phyloP scores from a whole-genome alignment of 1,139 yeast genomes.

The Starmera stellimalicola region DNA sequence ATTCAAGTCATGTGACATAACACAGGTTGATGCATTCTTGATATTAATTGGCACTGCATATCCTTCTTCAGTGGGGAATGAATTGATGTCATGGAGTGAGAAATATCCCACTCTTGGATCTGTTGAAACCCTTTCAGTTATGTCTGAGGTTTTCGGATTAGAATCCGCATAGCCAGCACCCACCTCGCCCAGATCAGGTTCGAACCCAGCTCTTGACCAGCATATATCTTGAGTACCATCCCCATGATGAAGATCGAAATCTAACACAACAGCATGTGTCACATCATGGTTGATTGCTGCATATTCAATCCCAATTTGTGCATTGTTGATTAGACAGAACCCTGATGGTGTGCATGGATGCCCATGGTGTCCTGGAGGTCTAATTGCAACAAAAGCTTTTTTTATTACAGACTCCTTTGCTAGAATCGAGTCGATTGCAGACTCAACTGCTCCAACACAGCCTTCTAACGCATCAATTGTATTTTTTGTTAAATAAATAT shows the following conservation, averaged over 20 bases:
- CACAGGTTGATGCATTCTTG: conserved; percentile 71
- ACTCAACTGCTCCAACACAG: conserved; percentile 69
- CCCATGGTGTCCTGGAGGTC: conserved; percentile 92
- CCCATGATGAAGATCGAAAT: conserved; percentile 86
- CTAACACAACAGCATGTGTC: conserved; percentile 76
- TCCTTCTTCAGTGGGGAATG: conserved; percentile 78
- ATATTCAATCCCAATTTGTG: conserved; percentile 74
- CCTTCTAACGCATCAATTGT: conserved; percentile 73
- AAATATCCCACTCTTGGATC: conserved; percentile 72
- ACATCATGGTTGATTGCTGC: conserved; percentile 57
- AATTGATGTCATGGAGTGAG: conserved; percentile 77
- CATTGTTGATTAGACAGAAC: conserved; percentile 78
- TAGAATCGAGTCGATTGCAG: conserved; percentile 55
- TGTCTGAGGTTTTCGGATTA: conserved; percentile 37
- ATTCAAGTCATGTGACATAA: conserved; percentile 70
- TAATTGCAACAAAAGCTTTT: conserved; percentile 58
- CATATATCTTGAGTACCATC: conserved; percentile 87
- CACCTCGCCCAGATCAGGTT: conserved; percentile 33
- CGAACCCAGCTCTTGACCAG: conserved; percentile 67
- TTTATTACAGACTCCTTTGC: conserved; percentile 30
- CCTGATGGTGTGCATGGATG: conserved; percentile 81
- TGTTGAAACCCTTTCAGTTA: conserved; percentile 40
- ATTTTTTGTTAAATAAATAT: conserved; percentile 61
- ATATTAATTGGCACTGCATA: conserved; percentile 66
- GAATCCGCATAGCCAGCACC: conserved; percentile 21